These are phyloP conservation scores for Colletotrichum cuscutae DNA, from an alignment of 2,329 filamentous ascomycete species.

Conservation along the genomic window DNA sequence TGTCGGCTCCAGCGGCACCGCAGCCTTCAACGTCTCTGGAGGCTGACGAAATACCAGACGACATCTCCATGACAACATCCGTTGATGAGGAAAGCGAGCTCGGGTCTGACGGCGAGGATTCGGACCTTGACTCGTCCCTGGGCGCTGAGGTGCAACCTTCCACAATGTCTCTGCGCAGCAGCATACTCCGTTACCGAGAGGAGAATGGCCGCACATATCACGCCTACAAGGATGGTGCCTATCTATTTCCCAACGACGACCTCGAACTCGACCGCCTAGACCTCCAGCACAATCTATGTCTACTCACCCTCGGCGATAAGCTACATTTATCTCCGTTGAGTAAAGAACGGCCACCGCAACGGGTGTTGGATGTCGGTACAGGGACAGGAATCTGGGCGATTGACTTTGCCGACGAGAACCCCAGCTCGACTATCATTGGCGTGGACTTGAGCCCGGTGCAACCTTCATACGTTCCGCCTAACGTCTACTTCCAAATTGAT, in stretches of 20 bases:
- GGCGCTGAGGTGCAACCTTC: slow-evolving; percentile 35
- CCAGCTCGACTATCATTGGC: slow-evolving; percentile 58
- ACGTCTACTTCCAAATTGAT: slow-evolving; percentile 70
- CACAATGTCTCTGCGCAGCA: slow-evolving; percentile 46
- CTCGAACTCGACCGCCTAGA: slow-evolving; percentile 47
- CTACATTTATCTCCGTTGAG: slow-evolving; percentile 42
- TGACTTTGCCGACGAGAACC: slow-evolving; percentile 57
- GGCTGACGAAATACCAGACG: neutral
- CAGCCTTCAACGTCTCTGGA: neutral
- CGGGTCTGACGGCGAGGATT: neutral
- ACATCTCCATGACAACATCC: neutral
- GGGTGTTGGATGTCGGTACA: slow-evolving; percentile 57
- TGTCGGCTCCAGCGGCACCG: neutral
- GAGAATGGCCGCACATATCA: slow-evolving; percentile 53
- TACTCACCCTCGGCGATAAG: slow-evolving; percentile 44
- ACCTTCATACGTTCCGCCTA: slow-evolving; percentile 65
- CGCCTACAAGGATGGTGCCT: slow-evolving; percentile 38
- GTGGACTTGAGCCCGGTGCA: slow-evolving; percentile 70
- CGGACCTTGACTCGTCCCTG: slow-evolving; percentile 25
- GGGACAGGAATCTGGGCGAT: slow-evolving; percentile 59
- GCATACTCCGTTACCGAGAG: slow-evolving; percentile 47
- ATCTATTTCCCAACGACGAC: slow-evolving; percentile 36
- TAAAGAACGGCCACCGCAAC: slow-evolving; percentile 37
- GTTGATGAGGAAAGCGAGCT: neutral
- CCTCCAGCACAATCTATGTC: slow-evolving; percentile 49